These are phyloP conservation scores for Suhomyces coccinellae DNA, from an alignment of 1,139 yeast species.

Conservation along the genomic window DNA sequence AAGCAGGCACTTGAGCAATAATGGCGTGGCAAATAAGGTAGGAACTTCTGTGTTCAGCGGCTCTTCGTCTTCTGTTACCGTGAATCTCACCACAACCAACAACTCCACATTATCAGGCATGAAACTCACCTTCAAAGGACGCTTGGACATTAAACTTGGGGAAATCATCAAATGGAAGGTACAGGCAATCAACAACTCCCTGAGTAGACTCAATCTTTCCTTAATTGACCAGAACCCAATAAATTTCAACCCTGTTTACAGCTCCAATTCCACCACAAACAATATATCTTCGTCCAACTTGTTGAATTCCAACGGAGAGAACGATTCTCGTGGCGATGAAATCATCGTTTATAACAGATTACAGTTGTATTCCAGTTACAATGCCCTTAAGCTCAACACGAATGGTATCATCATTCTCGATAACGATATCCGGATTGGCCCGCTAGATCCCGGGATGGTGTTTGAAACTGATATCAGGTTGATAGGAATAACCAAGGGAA, in stretches of 20 bases:
- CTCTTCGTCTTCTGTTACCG: conserved; percentile 45
- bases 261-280: conserved; percentile 10
- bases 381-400: conserved; percentile 35
- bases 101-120: conserved; percentile 48
- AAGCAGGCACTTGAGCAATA: conserved; percentile 1
- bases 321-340: conserved; percentile 11
- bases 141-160: conserved; percentile 60
- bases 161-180: conserved; percentile 63
- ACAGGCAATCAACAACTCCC: conserved; percentile 63
- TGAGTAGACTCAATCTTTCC: conserved; percentile 47
- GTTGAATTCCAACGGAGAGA: conserved; percentile 9
- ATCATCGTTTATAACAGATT: conserved; percentile 21
- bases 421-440: conserved; percentile 66
- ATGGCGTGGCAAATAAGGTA: conserved; percentile 4
- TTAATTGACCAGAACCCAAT: conserved; percentile 35
- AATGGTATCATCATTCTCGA: conserved; percentile 59
- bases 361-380: conserved; percentile 36
- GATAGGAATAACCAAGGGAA: conserved; percentile 65
- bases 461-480: conserved; percentile 63
- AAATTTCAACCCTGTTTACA: conserved; percentile 23
- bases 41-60: conserved; percentile 18
- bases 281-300: conserved; percentile 22
- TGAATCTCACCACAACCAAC: conserved; percentile 36
- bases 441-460: conserved; percentile 60
- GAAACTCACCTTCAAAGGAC: conserved; percentile 63